Conservation (phyloP, 2,329 filamentous ascomycete genomes). For the Colletotrichum filicis region DNA sequence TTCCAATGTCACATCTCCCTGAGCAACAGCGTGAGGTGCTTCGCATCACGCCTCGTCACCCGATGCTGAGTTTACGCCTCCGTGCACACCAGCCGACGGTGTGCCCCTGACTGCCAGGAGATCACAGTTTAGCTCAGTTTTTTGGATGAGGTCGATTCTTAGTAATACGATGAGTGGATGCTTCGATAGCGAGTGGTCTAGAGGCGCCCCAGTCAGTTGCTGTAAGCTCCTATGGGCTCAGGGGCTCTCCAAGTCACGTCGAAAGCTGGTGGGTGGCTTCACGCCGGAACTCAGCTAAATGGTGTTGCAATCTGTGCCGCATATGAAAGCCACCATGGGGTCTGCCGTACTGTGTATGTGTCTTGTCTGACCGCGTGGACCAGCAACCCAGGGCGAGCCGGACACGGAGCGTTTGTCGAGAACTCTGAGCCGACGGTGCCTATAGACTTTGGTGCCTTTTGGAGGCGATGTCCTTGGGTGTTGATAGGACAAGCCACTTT, state of each 20-base stretch:
- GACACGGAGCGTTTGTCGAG: constrained; percentile 24
- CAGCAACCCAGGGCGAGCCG: constrained; percentile 27
- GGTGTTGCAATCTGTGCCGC: constrained; percentile 18
- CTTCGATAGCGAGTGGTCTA: constrained; percentile 2
- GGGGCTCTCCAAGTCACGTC: constrained; percentile 9
- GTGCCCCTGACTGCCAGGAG: not conserved
- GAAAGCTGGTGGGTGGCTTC: constrained; percentile 9
- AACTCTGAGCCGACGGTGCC: constrained; percentile 15
- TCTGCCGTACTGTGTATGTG: not conserved
- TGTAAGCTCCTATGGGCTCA: constrained; percentile 1
- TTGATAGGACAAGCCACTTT: constrained; percentile 33
- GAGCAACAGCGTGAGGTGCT: constrained; percentile 8
- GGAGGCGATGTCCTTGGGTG: constrained; percentile 14
- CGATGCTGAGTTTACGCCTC: not conserved
- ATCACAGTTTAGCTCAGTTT: not conserved
- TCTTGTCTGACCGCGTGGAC: constrained; percentile 22
- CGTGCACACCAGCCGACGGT: not conserved
- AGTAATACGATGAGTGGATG: not conserved
- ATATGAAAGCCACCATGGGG: constrained; percentile 17
- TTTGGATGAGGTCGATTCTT: not conserved
- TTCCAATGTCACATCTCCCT: constrained; percentile 30
- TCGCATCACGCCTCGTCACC: not conserved
- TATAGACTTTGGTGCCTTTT: constrained; percentile 11
- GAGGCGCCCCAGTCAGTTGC: constrained; percentile 4
- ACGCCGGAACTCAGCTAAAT: constrained; percentile 21